phyloP scores from a whole-genome alignment of 306 rosid species.

The Biancaea sappan region DNA sequence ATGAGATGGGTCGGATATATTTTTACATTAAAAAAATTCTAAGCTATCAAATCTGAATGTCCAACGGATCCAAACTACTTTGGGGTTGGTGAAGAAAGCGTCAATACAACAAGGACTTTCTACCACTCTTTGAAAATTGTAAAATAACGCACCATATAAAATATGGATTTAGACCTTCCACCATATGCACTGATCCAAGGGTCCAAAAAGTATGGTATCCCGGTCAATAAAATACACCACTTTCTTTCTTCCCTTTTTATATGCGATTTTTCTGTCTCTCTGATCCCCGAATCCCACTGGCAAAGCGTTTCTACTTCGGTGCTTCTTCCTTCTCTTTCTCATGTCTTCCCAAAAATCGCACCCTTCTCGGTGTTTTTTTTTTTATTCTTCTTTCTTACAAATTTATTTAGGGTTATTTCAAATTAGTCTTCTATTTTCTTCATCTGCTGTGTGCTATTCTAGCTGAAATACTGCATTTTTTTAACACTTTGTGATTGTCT shows the following conservation, averaged over 20 bases:
- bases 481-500: neutral
- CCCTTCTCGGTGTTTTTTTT: slow-evolving; percentile 28
- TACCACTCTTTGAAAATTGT: neutral
- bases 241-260: neutral
- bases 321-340: slow-evolving; percentile 12
- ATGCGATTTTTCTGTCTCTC: neutral
- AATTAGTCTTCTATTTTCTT: neutral
- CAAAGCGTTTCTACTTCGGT: slow-evolving; percentile 29
- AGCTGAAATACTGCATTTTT: slow-evolving; percentile 1
- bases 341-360: neutral
- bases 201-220: too few relatives aligned
- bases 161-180: too few relatives aligned
- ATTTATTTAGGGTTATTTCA: neutral
- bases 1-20: too few relatives aligned
- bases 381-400: neutral
- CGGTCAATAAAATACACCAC: neutral
- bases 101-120: too few relatives aligned
- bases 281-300: slow-evolving; percentile 1
- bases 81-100: too few relatives aligned
- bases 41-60: too few relatives aligned
- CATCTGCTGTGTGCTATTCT: neutral
- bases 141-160: too few relatives aligned
- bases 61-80: too few relatives aligned
- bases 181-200: too few relatives aligned
- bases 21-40: too few relatives aligned